Evolutionary conservation across 805 yeast species (phyloP).

Genomic region (Metahyphopichia silvanorum): DNA sequence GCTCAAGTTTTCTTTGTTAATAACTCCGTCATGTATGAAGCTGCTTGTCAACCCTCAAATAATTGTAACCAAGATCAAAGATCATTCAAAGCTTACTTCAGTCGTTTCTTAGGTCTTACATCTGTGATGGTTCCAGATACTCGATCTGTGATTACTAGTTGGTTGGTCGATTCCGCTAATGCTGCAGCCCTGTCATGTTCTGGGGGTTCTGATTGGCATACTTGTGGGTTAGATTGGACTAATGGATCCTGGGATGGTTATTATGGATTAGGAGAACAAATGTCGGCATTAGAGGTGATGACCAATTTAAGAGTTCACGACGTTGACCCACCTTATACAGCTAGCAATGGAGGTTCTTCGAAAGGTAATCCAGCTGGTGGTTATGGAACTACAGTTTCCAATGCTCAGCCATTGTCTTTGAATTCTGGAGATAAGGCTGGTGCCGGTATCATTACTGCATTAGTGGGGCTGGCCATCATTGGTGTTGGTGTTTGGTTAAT

Average conservation of each 20-base stretch:
- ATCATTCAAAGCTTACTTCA: constrained; percentile 82
- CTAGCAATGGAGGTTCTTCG: constrained; percentile 66
- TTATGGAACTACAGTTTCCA: constrained; percentile 35
- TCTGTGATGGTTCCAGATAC: constrained; percentile 68
- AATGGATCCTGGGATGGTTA: constrained; percentile 51
- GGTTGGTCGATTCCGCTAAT: constrained; percentile 38
- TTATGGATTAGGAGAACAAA: constrained; percentile 79
- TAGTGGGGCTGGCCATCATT: constrained; percentile 47
- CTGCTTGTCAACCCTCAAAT: constrained; percentile 68
- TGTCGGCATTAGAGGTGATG: constrained; percentile 67
- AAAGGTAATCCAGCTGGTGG: constrained; percentile 71
- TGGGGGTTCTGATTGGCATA: constrained; percentile 72
- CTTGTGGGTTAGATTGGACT: constrained; percentile 74
- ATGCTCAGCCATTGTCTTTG: constrained; percentile 39
- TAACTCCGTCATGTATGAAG: constrained; percentile 65
- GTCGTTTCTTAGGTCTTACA: constrained; percentile 72
- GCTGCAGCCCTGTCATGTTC: constrained; percentile 71
- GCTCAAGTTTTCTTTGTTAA: constrained; percentile 52
- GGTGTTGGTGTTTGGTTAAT: constrained; percentile 46
- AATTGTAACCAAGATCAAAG: constrained; percentile 85
- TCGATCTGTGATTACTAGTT: constrained; percentile 40
- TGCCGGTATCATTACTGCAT: constrained; percentile 83
- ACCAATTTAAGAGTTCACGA: constrained; percentile 41
- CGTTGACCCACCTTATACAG: constrained; percentile 60
- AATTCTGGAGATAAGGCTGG: constrained; percentile 72